Conservation (phyloP, 2,329 filamentous ascomycete species). For the Chaetomium olivaceum region DNA sequence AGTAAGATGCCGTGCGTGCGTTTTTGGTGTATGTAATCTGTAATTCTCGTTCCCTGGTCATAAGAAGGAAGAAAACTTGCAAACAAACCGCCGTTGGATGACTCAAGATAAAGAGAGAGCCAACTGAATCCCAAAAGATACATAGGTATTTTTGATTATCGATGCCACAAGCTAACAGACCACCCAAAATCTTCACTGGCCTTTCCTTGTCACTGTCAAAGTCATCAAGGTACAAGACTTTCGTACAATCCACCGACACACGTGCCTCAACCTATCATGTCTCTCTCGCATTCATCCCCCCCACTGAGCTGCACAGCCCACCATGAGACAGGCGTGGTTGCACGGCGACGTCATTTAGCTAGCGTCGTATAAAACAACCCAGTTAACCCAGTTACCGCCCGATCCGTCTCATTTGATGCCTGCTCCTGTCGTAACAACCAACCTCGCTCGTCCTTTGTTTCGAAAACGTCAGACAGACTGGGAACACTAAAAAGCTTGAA, state of each 20-base stretch:
- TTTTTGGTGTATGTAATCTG: too few species aligned
- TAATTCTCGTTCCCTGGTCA: too few species aligned
- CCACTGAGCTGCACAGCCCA: not conserved
- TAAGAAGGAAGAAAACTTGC: too few species aligned
- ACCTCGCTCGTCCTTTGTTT: conserved; percentile 1
- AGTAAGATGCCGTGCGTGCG: too few species aligned
- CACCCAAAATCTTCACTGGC: too few species aligned
- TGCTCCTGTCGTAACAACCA: not conserved
- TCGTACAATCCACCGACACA: not conserved
- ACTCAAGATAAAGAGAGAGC: too few species aligned
- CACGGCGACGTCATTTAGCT: conserved; percentile 23
- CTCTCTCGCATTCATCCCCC: not conserved
- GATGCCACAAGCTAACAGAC: too few species aligned
- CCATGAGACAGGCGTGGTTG: not conserved
- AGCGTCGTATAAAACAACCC: conserved; percentile 14
- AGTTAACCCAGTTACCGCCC: not conserved
- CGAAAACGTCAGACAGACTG: not conserved
- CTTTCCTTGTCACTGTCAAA: too few species aligned
- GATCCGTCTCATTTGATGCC: conserved; percentile 7
- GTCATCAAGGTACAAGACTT: not conserved
- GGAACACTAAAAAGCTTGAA: not conserved
- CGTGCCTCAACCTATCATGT: not conserved
- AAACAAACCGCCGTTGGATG: too few species aligned
- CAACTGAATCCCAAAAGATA: too few species aligned
- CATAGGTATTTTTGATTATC: too few species aligned